These are phyloP conservation scores for Fusarium humuli DNA, from an alignment of 2,329 filamentous ascomycete genomes.

Conservation along the genomic window DNA sequence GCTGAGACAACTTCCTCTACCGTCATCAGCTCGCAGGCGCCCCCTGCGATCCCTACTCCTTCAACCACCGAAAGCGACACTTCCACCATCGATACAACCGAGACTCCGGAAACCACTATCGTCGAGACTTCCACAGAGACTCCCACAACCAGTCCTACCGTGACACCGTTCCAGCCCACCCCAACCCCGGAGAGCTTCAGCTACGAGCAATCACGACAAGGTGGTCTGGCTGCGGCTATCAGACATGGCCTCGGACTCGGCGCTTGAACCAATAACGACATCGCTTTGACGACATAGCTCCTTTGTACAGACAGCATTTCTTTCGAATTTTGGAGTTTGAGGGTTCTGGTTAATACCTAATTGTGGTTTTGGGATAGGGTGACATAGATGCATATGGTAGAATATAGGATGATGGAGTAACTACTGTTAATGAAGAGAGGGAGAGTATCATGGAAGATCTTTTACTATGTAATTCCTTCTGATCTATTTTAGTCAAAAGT, in stretches of 20 bases:
- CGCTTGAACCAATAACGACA: constrained; percentile 6
- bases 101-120: background rate
- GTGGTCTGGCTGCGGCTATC: background rate
- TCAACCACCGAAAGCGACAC: background rate
- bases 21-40: background rate
- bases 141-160: constrained; percentile 8
- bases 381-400: constrained; percentile 19
- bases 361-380: constrained; percentile 4
- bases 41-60: background rate
- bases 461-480: constrained; percentile 31
- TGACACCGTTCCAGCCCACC: constrained; percentile 19
- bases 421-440: background rate
- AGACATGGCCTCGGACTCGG: constrained; percentile 13
- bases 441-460: constrained; percentile 3
- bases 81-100: background rate
- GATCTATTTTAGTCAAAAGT: constrained; percentile 30
- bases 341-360: constrained; percentile 35
- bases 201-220: constrained; percentile 1
- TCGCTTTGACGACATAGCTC: constrained; percentile 16
- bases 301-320: constrained; percentile 33
- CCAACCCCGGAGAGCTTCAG: constrained; percentile 14
- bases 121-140: background rate
- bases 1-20: constrained; percentile 3
- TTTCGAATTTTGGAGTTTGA: constrained; percentile 29
- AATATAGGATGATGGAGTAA: constrained; percentile 9